phyloP scores from a whole-genome alignment of 2,329 filamentous ascomycete species.

The Zalaria sp. region DNA sequence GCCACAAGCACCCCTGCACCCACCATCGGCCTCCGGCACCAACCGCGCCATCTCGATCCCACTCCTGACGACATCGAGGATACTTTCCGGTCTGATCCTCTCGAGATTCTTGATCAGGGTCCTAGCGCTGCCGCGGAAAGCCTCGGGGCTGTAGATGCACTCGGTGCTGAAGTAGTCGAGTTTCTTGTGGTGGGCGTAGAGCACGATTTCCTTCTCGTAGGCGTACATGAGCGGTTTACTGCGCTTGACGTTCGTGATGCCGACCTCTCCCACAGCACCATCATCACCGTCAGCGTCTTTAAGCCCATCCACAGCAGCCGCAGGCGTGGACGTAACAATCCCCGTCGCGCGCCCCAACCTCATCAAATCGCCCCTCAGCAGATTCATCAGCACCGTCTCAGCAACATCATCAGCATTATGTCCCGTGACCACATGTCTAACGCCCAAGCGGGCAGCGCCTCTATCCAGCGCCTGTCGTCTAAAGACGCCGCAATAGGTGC shows the following conservation, averaged over 20 bases:
- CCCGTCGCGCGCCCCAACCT: constrained; percentile 77
- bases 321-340: constrained; percentile 59
- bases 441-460: constrained; percentile 73
- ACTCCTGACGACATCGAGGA: constrained; percentile 84
- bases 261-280: constrained; percentile 8
- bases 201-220: constrained; percentile 96
- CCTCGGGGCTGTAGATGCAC: constrained; percentile 95
- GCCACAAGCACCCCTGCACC: constrained; percentile 34
- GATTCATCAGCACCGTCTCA: constrained; percentile 95
- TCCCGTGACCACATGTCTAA: constrained; percentile 88
- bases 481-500: constrained; percentile 97
- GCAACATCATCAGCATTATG: constrained; percentile 97
- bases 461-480: constrained; percentile 85
- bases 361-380: constrained; percentile 79
- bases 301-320: constrained; percentile 8
- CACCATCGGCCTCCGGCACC: constrained; percentile 45
- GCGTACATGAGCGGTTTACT: constrained; percentile 97
- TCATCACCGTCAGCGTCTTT: constrained; percentile 8
- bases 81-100: constrained; percentile 82
- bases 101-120: constrained; percentile 92
- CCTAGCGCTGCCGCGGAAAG: constrained; percentile 83
- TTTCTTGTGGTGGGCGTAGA: constrained; percentile 94
- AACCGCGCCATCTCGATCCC: constrained; percentile 91
- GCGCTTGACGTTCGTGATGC: constrained; percentile 69
- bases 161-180: constrained; percentile 97